Evolutionary conservation across 306 rosid species (phyloP).

Genomic region (Vigna trinervia): DNA sequence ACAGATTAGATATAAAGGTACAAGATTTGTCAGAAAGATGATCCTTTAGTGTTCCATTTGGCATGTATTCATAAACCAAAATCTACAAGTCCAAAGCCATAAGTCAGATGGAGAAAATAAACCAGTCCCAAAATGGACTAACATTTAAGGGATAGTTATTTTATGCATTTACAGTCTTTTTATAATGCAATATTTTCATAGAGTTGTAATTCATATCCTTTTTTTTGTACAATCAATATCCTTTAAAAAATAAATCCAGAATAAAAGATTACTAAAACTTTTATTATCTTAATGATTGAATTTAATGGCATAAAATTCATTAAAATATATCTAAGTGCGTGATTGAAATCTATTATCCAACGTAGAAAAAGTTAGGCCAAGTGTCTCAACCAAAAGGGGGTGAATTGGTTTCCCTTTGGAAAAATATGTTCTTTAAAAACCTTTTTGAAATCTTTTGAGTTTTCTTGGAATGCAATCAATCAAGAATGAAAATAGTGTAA

Average conservation of each 20-base stretch:
- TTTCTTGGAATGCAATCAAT: too few species aligned
- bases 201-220: neutral
- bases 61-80: constrained; percentile 75
- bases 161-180: neutral
- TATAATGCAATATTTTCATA: neutral
- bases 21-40: constrained; percentile 71
- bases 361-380: too few species aligned
- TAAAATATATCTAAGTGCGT: too few species aligned
- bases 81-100: constrained; percentile 67
- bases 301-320: too few species aligned
- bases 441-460: too few species aligned
- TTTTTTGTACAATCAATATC: neutral
- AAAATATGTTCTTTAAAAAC: too few species aligned
- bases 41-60: constrained; percentile 84
- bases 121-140: constrained; percentile 31
- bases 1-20: constrained; percentile 24
- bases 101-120: constrained; percentile 24
- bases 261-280: too few species aligned
- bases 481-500: too few species aligned
- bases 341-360: too few species aligned
- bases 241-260: neutral
- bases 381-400: too few species aligned
- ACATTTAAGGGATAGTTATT: neutral
- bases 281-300: too few species aligned
- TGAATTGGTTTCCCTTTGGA: too few species aligned